Conservation (phyloP, 495 filamentous ascomycete genomes). For the Penicillium arizonense region DNA sequence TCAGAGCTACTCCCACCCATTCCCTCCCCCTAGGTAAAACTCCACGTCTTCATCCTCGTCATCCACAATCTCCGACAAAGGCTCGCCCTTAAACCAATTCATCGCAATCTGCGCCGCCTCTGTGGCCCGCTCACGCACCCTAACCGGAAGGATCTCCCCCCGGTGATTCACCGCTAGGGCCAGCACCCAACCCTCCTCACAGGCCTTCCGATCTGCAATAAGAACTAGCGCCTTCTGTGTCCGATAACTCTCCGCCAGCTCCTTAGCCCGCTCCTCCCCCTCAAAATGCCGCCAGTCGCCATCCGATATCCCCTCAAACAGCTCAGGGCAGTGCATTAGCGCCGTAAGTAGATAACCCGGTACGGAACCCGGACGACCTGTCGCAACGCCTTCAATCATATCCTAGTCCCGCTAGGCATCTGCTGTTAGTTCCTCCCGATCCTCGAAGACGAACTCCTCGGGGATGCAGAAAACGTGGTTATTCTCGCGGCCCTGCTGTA, state of each 20-base stretch:
- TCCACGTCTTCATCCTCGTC: conserved; percentile 7
- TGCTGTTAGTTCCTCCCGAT: conserved; percentile 1
- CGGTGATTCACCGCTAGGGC: conserved; percentile 11
- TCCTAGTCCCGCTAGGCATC: not conserved
- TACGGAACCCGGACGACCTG: conserved; percentile 3
- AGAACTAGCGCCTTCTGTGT: conserved; percentile 7
- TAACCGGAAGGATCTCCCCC: conserved; percentile 13
- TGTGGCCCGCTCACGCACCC: conserved; percentile 6
- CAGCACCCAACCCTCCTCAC: conserved; percentile 18
- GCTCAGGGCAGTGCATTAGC: conserved; percentile 17
- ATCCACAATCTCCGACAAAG: conserved; percentile 7
- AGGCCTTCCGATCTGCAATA: conserved; percentile 19
- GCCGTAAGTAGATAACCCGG: conserved; percentile 8
- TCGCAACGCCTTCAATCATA: conserved; percentile 1
- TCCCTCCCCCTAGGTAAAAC: conserved; percentile 6
- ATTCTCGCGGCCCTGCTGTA: not conserved
- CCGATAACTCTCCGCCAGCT: not conserved
- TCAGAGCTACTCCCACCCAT: conserved; percentile 12
- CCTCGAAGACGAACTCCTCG: conserved; percentile 7
- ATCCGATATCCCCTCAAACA: conserved; percentile 7
- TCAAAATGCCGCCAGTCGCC: not conserved
- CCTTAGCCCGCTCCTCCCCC: not conserved
- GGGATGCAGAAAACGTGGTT: conserved; percentile 1
- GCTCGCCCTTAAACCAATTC: conserved; percentile 9
- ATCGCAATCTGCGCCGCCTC: not conserved